Conservation (phyloP, 2,329 filamentous ascomycete genomes). For the Aspergillus sclerotialis region DNA sequence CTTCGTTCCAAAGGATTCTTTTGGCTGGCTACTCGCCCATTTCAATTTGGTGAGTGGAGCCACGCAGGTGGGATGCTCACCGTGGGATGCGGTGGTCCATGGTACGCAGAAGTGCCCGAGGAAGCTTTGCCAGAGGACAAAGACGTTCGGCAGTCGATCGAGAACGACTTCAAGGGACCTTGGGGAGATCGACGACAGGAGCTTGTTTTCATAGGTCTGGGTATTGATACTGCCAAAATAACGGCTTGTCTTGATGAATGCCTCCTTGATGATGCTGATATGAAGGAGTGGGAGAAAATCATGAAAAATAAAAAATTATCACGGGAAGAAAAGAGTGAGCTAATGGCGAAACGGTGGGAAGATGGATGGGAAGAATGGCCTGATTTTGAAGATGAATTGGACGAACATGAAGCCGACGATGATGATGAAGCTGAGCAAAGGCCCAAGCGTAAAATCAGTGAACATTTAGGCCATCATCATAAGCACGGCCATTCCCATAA, state of each 20-base stretch:
- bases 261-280: slow-evolving; percentile 55
- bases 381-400: slow-evolving; percentile 31
- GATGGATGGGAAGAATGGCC: slow-evolving; percentile 55
- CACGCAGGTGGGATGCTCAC: slow-evolving; percentile 41
- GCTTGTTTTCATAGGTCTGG: slow-evolving; percentile 66
- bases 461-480: slow-evolving; percentile 18
- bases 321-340: slow-evolving; percentile 39
- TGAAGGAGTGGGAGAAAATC: slow-evolving; percentile 46
- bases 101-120: slow-evolving; percentile 54
- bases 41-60: slow-evolving; percentile 39
- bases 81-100: slow-evolving; percentile 34
- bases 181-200: slow-evolving; percentile 68
- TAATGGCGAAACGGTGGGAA: slow-evolving; percentile 47
- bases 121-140: slow-evolving; percentile 46
- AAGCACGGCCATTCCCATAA: slow-evolving; percentile 10
- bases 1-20: slow-evolving; percentile 41
- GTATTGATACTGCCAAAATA: slow-evolving; percentile 48
- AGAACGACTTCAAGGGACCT: slow-evolving; percentile 42
- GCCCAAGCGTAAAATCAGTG: slow-evolving; percentile 23
- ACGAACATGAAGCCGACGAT: no score
- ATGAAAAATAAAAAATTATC: slow-evolving; percentile 39
- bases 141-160: slow-evolving; percentile 42
- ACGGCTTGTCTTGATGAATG: slow-evolving; percentile 52
- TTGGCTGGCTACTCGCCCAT: slow-evolving; percentile 37
- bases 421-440: slow-evolving; percentile 10